A percentile compares a stretch with the other conserved stretches of the same genome.
These are phyloP conservation scores for Haematococcus sp. DNA, from an alignment of 139 green algal species.

Conservation along the genomic window DNA sequence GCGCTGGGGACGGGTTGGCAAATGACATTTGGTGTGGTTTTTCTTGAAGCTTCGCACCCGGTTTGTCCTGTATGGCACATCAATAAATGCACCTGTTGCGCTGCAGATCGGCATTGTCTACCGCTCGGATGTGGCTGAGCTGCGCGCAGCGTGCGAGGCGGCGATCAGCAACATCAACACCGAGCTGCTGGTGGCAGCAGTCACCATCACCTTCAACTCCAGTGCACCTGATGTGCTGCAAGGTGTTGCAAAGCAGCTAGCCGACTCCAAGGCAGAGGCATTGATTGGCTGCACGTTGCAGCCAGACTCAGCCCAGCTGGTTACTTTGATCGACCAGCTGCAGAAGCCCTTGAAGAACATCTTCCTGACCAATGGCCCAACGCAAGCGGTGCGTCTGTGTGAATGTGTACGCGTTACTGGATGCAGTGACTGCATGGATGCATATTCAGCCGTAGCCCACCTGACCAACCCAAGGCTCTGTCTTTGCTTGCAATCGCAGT, in stretches of 20 bases:
- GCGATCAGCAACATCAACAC: background rate
- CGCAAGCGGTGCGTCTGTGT: background rate
- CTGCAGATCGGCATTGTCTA: conserved; percentile 1
- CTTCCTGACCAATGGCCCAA: conserved; percentile 6
- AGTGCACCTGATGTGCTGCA: no score
- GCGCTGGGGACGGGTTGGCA: no score
- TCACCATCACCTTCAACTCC: no score
- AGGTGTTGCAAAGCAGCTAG: background rate
- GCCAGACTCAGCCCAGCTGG: background rate
- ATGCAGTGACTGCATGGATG: no score
- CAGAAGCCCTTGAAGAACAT: conserved; percentile 11
- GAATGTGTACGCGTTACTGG: no score
- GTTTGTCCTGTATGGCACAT: no score
- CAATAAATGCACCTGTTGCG: no score
- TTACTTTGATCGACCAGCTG: background rate
- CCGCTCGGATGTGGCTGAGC: background rate
- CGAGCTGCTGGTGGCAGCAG: background rate
- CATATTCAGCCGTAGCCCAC: no score
- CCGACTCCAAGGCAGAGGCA: background rate
- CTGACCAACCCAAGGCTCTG: no score
- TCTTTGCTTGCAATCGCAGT: no score
- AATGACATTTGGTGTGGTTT: no score
- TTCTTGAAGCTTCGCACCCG: no score
- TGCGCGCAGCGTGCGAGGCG: background rate
- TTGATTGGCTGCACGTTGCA: background rate